Base-by-base conservation (phyloP, 2,329 filamentous ascomycete species). In the Claviceps capensis region DNA sequence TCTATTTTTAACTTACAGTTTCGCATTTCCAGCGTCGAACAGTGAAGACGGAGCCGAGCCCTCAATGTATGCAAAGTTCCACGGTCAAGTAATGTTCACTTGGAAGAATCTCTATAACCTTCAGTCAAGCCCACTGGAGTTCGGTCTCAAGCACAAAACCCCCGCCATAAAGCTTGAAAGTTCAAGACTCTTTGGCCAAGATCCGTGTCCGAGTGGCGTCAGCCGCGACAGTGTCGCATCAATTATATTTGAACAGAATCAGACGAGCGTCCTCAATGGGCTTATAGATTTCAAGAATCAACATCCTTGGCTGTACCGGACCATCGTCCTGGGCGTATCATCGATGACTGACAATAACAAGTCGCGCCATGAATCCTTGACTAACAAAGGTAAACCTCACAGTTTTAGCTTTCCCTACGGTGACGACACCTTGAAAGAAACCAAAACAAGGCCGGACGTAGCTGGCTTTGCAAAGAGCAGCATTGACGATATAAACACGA, bases 401-500 rank as follows among this genome's bases (percentile, higher is more conserved):
- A 82, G 78, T 65, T 81, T 81, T 60, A 70, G 66, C 47, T 72
- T 80, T 52, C 61, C 71, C 38, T 56, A 70, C 53, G 66, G 72
- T 54, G 66, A 73, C 52, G 69, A 74, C 42, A 67, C 67, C 0
- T 70, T 72, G 50, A 58, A 60, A 11, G 58, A 59, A 36, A 62
- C 68, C 4, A 40, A 41, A 14, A 46, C 48, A 16, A 36, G 22
- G 42, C 26, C 22, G 30, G 26, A 34, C 19, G n/a, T 61, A 66
- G 19, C 64, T 62, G 38, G 63, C 2, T 78, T 80, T 54, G 60
- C 67, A 41, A 72, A 72, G 54, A 73, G 65, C 52, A 82, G 76
- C 58, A 67, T 75, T 19, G 78, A 83, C 52, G 78, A 76, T 49
- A 83, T 83, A 57, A 79, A 80, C 62, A 83, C 79, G 17, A 76